Conservation (phyloP, 2,329 filamentous ascomycete genomes). For the Beauveria asiatica region DNA sequence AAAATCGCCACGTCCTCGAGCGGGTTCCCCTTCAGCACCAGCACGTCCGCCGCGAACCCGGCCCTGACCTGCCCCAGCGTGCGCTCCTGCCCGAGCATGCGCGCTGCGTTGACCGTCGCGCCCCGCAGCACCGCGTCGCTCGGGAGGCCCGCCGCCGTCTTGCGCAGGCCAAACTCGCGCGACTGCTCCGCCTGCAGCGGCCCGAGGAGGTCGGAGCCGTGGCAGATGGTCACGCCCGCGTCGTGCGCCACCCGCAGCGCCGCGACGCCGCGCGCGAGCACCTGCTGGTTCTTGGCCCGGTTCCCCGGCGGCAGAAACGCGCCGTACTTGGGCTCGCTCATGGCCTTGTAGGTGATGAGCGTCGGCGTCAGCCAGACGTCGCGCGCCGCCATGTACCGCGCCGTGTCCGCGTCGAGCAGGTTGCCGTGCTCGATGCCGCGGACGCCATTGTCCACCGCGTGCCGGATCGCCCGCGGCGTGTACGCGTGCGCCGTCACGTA, state of each 20-base stretch:
- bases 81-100: slow-evolving; percentile 36
- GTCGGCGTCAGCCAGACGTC: slow-evolving; percentile 45
- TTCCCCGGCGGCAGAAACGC: slow-evolving; percentile 35
- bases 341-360: slow-evolving; percentile 41
- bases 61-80: slow-evolving; percentile 40
- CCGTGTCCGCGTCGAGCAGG: slow-evolving; percentile 33
- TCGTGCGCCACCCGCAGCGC: slow-evolving; percentile 39
- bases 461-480: slow-evolving; percentile 43
- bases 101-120: slow-evolving; percentile 39
- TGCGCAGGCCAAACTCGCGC: slow-evolving; percentile 24
- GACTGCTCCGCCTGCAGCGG: slow-evolving; percentile 24
- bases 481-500: slow-evolving; percentile 53
- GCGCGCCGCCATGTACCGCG: slow-evolving; percentile 40
- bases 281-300: slow-evolving; percentile 41
- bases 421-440: slow-evolving; percentile 43
- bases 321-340: slow-evolving; percentile 34
- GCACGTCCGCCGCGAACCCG: slow-evolving; percentile 43
- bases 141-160: slow-evolving; percentile 15
- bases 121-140: slow-evolving; percentile 20
- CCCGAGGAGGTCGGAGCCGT: slow-evolving; percentile 34
- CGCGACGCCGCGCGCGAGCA: slow-evolving; percentile 37
- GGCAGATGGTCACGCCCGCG: slow-evolving; percentile 47
- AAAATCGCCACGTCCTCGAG: slow-evolving; percentile 46
- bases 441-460: slow-evolving; percentile 47
- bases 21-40: slow-evolving; percentile 44